Percentiles rank a stretch among this genome's conserved stretches.
Evolutionary conservation across 2,329 filamentous ascomycete genomes (phyloP).

Genomic region (Paramyrothecium roridum): DNA sequence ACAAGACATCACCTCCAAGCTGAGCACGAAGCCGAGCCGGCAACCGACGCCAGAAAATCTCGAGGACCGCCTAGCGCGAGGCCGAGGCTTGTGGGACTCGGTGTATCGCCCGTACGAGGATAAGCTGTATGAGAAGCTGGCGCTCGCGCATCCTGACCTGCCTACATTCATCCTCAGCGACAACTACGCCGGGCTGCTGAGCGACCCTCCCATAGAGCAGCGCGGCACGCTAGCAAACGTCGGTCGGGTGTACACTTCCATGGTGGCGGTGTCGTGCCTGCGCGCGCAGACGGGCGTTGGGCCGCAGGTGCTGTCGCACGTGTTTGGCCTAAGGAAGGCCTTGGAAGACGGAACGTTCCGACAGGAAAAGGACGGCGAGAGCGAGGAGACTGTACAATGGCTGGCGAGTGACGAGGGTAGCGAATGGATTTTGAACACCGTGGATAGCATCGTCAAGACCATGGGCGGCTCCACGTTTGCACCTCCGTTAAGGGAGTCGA

Average conservation of each 20-base stretch:
- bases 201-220: slow-evolving; percentile 55
- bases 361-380: slow-evolving; percentile 27
- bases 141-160: slow-evolving; percentile 73
- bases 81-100: slow-evolving; percentile 67
- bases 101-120: slow-evolving; percentile 73
- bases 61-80: slow-evolving; percentile 51
- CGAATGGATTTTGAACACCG: slow-evolving; percentile 42
- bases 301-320: slow-evolving; percentile 76
- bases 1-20: slow-evolving; percentile 42
- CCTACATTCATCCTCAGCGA: slow-evolving; percentile 74
- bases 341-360: slow-evolving; percentile 62
- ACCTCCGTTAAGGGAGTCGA: slow-evolving; percentile 4
- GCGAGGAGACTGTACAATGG: slow-evolving; percentile 32
- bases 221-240: slow-evolving; percentile 47
- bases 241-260: slow-evolving; percentile 67
- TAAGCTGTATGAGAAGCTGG: slow-evolving; percentile 70
- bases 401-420: slow-evolving; percentile 42
- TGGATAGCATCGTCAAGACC: slow-evolving; percentile 41
- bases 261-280: slow-evolving; percentile 72
- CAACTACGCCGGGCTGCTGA: slow-evolving; percentile 72
- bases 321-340: slow-evolving; percentile 77
- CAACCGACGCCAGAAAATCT: slow-evolving; percentile 50
- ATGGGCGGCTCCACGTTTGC: slow-evolving; percentile 42
- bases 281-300: slow-evolving; percentile 78
- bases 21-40: slow-evolving; percentile 58